These are phyloP conservation scores for Wickerhamomyces sp. DNA, from an alignment of 1,139 yeast species.

Conservation along the genomic window DNA sequence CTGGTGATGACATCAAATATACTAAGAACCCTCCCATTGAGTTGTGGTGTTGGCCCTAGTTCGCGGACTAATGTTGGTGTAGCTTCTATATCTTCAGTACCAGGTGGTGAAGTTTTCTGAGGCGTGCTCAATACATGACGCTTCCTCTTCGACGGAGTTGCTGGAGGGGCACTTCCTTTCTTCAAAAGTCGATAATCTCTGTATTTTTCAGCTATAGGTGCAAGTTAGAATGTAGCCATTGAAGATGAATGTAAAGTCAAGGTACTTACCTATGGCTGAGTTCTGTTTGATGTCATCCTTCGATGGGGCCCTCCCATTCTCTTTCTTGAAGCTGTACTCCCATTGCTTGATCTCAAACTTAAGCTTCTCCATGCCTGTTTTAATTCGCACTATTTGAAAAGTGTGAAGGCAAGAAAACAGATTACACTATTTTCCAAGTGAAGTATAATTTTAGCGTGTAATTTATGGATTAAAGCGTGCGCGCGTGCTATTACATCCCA, in stretches of 20 bases:
- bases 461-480: no score
- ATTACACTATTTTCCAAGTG: no score
- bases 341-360: constrained; percentile 53
- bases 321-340: constrained; percentile 48
- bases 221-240: background rate
- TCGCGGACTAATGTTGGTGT: constrained; percentile 26
- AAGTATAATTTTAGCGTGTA: no score
- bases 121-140: constrained; percentile 16
- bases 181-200: constrained; percentile 8
- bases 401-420: no score
- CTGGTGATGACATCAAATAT: constrained; percentile 47
- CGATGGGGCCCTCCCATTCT: constrained; percentile 45
- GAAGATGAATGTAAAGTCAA: no score
- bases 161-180: constrained; percentile 5
- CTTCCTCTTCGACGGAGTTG: constrained; percentile 2
- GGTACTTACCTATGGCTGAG: constrained; percentile 29
- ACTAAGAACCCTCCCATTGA: constrained; percentile 63
- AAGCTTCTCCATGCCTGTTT: constrained; percentile 18
- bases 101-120: constrained; percentile 20
- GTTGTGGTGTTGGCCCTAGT: constrained; percentile 75
- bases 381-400: background rate
- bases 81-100: constrained; percentile 6
- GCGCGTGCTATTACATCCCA: no score
- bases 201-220: constrained; percentile 7
- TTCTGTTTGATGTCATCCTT: constrained; percentile 49